phyloP scores from a whole-genome alignment of 2,329 filamentous ascomycete species.

The Exophiala calicioides region DNA sequence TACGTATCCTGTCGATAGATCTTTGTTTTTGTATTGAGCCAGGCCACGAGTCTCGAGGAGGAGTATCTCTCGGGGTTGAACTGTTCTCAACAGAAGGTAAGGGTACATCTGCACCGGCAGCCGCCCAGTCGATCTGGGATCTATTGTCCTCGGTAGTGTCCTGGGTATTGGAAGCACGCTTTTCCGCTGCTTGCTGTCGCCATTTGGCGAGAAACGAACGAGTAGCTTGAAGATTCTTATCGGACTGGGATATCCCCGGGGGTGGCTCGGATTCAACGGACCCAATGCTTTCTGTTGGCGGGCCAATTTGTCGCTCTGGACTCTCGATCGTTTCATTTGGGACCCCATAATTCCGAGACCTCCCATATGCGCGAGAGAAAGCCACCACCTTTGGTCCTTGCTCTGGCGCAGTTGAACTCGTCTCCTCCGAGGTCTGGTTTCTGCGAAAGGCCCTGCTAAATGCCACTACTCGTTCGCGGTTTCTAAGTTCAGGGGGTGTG shows the following conservation, averaged over 20 bases:
- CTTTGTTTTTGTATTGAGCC: constrained; percentile 22
- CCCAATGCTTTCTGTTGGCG: constrained; percentile 9
- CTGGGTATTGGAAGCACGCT: constrained; percentile 8
- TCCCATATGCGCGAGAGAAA: constrained; percentile 22
- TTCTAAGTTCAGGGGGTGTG: constrained; percentile 11
- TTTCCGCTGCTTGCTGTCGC: constrained; percentile 20
- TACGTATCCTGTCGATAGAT: constrained; percentile 29
- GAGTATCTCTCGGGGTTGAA: constrained; percentile 25
- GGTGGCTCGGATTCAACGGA: constrained; percentile 21
- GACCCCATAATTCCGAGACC: constrained; percentile 4
- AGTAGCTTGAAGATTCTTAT: constrained; percentile 4
- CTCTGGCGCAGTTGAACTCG: not conserved
- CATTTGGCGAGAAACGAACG: constrained; percentile 22
- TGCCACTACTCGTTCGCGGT: constrained; percentile 13
- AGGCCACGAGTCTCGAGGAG: constrained; percentile 20
- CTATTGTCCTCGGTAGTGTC: constrained; percentile 6
- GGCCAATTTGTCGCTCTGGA: constrained; percentile 1
- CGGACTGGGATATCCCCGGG: not conserved
- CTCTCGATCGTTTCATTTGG: constrained; percentile 6
- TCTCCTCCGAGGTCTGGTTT: not conserved
- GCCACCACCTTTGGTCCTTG: constrained; percentile 10
- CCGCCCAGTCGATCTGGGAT: constrained; percentile 30
- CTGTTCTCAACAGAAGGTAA: constrained; percentile 26
- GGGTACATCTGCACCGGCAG: constrained; percentile 28
- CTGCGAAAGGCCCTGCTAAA: constrained; percentile 18